Evolutionary conservation across 1,284 basidiomycete genomes (phyloP).

Genomic region (Microbotryomycetes sp.): DNA sequence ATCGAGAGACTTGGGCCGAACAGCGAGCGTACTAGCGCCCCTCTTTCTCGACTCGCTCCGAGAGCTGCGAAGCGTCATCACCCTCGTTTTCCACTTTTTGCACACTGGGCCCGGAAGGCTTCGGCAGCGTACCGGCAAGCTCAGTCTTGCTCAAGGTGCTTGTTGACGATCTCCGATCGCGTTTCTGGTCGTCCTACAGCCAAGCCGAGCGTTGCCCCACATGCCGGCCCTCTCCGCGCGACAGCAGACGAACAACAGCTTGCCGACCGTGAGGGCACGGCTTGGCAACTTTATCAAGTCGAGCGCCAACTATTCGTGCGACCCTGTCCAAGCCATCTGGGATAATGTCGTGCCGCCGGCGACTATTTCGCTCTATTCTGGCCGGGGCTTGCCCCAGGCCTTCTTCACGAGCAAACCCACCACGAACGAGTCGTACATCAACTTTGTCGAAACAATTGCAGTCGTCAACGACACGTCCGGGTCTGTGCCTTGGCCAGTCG

Average conservation of each 20-base stretch:
- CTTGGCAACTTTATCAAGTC: background rate
- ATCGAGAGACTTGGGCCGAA: too few relatives aligned
- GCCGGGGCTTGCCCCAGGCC: background rate
- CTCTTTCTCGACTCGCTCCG: too few relatives aligned
- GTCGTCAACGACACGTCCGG: background rate
- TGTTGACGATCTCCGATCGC: too few relatives aligned
- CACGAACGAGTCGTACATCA: background rate
- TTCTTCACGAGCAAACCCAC: background rate
- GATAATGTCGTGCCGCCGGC: background rate
- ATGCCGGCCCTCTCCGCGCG: too few relatives aligned
- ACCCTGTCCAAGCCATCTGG: background rate
- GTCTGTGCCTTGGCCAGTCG: background rate
- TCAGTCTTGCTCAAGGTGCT: too few relatives aligned
- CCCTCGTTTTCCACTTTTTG: too few relatives aligned
- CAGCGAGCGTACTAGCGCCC: too few relatives aligned
- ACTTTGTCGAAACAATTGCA: background rate
- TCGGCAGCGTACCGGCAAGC: too few relatives aligned
- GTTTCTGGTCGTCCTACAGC: too few relatives aligned
- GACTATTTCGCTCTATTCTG: background rate
- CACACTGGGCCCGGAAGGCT: too few relatives aligned
- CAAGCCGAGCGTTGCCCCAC: too few relatives aligned
- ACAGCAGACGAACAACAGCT: background rate
- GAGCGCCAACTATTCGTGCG: background rate
- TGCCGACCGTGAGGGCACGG: background rate
- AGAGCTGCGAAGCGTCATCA: too few relatives aligned